Percentiles rank a stretch among this genome's conserved stretches.
phyloP scores from a whole-genome alignment of 192 early-diverging fungal species.

The Endogone sp. region DNA sequence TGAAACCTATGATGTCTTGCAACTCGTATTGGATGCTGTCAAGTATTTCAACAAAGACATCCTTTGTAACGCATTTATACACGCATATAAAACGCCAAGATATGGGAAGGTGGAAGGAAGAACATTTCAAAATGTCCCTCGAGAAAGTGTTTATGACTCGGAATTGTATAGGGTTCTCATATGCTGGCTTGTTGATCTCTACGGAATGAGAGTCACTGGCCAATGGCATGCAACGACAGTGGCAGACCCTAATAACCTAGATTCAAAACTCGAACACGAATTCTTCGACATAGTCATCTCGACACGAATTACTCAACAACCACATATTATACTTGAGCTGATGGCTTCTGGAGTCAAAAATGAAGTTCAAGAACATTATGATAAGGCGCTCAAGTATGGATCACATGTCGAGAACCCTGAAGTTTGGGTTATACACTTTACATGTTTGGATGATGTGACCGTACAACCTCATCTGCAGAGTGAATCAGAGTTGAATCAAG shows the following conservation, averaged over 20 bases:
- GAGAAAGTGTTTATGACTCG: constrained; percentile 20
- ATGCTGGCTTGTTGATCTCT: constrained; percentile 6
- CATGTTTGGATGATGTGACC: constrained; percentile 1
- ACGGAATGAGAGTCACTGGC: constrained; percentile 15
- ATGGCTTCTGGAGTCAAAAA: not conserved
- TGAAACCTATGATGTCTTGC: constrained; percentile 5
- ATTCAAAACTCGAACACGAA: not conserved
- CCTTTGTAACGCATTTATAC: constrained; percentile 6
- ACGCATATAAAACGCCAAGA: not conserved
- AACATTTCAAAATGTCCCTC: constrained; percentile 5
- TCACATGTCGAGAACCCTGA: not conserved
- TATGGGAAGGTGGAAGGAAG: not conserved
- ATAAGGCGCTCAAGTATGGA: constrained; percentile 7
- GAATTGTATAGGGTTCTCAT: constrained; percentile 13
- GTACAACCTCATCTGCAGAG: constrained; percentile 1
- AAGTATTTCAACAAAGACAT: constrained; percentile 10
- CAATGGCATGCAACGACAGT: constrained; percentile 13
- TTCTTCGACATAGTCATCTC: not conserved
- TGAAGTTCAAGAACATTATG: constrained; percentile 6
- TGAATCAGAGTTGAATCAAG: not conserved
- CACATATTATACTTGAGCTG: constrained; percentile 4
- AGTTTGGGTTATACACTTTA: constrained; percentile 9
- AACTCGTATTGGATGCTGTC: not conserved
- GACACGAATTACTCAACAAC: not conserved
- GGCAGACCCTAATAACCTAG: not conserved